phyloP scores from a whole-genome alignment of 768 basidiomycete species.

The Lyophyllum atratum region DNA sequence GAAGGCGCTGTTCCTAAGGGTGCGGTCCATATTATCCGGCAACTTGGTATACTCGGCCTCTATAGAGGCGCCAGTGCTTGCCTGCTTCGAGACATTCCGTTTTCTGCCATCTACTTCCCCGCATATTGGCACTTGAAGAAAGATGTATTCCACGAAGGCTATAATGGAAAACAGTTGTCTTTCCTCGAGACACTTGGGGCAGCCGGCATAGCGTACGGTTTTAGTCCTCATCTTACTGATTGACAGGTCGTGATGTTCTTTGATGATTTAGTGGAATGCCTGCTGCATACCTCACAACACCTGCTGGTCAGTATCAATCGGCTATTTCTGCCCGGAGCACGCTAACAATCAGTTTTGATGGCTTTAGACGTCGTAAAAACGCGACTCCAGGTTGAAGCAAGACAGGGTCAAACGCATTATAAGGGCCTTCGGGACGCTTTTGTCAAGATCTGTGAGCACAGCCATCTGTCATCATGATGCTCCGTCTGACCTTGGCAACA shows the following conservation, averaged over 20 bases:
- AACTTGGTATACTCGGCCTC: conserved; percentile 88
- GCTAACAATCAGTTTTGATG: conserved; percentile 12
- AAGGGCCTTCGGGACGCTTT: conserved; percentile 90
- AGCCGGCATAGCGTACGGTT: conserved; percentile 78
- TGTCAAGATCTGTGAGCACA: conserved; percentile 75
- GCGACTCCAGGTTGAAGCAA: conserved; percentile 89
- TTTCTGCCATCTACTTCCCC: conserved; percentile 92
- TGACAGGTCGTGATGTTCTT: conserved; percentile 26
- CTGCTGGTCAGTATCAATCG: conserved; percentile 61
- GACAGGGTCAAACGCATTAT: conserved; percentile 89
- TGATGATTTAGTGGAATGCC: conserved; percentile 84
- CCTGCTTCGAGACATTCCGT: conserved; percentile 93
- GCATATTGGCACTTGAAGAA: conserved; percentile 89
- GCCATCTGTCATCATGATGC: not conserved
- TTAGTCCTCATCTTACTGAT: conserved; percentile 8
- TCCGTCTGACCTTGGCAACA: conserved; percentile 16
- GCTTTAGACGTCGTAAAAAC: conserved; percentile 93
- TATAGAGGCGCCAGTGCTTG: conserved; percentile 95
- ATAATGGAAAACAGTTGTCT: conserved; percentile 89
- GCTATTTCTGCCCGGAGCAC: conserved; percentile 7
- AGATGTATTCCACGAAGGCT: conserved; percentile 94
- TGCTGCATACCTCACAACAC: conserved; percentile 91
- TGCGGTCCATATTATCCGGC: conserved; percentile 89
- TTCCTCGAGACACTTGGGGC: conserved; percentile 87
- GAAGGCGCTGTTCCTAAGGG: conserved; percentile 83